Conservation (phyloP, 768 basidiomycete genomes). For the Naematelia aurantialba region DNA sequence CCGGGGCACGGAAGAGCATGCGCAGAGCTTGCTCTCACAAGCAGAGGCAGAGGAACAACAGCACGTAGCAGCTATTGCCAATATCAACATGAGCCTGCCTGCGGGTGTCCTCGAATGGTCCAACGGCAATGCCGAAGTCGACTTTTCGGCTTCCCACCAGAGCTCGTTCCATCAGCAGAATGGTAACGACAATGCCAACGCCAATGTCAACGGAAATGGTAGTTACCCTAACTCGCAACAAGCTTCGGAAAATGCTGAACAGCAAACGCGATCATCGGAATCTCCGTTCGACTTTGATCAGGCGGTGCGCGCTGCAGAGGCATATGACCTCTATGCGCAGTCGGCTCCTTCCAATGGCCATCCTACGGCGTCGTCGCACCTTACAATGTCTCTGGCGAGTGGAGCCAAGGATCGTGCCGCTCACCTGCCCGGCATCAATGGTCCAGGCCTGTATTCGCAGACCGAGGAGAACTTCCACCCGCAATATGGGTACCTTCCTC, state of each 20-base stretch:
- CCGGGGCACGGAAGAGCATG: conserved; percentile 44
- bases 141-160: background rate
- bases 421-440: conserved; percentile 45
- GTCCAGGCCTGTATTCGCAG: conserved; percentile 43
- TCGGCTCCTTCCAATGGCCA: conserved; percentile 27
- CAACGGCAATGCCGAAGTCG: conserved; percentile 3
- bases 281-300: conserved; percentile 28
- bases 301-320: conserved; percentile 32
- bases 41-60: background rate
- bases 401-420: conserved; percentile 16
- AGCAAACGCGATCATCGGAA: background rate
- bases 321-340: conserved; percentile 34
- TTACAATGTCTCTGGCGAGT: conserved; percentile 17
- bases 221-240: background rate
- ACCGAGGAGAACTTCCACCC: conserved; percentile 49
- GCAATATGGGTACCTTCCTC: conserved; percentile 59
- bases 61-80: background rate
- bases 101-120: background rate
- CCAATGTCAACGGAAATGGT: too few species aligned
- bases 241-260: background rate
- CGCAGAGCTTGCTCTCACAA: conserved; percentile 45
- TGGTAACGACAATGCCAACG: too few species aligned
- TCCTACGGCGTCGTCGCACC: conserved; percentile 9
- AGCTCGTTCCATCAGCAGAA: background rate
- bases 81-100: background rate